phyloP scores from a whole-genome alignment of 129 eudicot genomes.

The Helichrysum umbraculigerum region DNA sequence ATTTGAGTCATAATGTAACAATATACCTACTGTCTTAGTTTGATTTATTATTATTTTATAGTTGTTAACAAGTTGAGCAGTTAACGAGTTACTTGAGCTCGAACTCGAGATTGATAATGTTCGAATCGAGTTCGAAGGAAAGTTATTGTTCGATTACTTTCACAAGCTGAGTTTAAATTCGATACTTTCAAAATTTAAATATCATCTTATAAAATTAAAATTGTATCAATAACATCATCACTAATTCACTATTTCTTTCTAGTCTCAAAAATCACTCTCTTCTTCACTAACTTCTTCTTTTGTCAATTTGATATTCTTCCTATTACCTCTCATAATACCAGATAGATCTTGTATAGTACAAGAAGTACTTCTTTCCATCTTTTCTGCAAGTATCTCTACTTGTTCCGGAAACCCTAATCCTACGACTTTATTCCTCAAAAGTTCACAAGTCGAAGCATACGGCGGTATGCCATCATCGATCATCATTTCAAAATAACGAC shows the following conservation, averaged over 20 bases:
- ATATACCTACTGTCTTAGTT: too few relatives aligned
- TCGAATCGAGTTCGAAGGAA: too few relatives aligned
- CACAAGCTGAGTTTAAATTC: too few relatives aligned
- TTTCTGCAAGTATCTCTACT: slow-evolving; percentile 67
- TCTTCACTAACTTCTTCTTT: slow-evolving; percentile 48
- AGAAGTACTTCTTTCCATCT: slow-evolving; percentile 89
- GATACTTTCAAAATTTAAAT: too few relatives aligned
- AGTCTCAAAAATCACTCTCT: slow-evolving; percentile 47
- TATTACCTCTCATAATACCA: slow-evolving; percentile 59
- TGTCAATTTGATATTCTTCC: slow-evolving; percentile 33
- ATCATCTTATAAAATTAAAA: not conserved
- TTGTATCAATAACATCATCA: not conserved
- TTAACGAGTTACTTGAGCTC: too few relatives aligned
- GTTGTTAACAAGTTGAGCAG: too few relatives aligned
- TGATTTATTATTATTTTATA: too few relatives aligned
- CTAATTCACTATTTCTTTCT: not conserved
- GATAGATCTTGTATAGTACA: slow-evolving; percentile 63
- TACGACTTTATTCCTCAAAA: slow-evolving; percentile 66
- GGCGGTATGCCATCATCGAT: slow-evolving; percentile 96
- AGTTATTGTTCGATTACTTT: too few relatives aligned
- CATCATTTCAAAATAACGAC: slow-evolving; percentile 80
- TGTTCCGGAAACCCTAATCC: slow-evolving; percentile 67
- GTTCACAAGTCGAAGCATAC: slow-evolving; percentile 60
- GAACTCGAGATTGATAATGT: too few relatives aligned
- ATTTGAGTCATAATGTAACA: too few relatives aligned